Conservation (phyloP, 305 asterid species). For the Fraxinus ornus region DNA sequence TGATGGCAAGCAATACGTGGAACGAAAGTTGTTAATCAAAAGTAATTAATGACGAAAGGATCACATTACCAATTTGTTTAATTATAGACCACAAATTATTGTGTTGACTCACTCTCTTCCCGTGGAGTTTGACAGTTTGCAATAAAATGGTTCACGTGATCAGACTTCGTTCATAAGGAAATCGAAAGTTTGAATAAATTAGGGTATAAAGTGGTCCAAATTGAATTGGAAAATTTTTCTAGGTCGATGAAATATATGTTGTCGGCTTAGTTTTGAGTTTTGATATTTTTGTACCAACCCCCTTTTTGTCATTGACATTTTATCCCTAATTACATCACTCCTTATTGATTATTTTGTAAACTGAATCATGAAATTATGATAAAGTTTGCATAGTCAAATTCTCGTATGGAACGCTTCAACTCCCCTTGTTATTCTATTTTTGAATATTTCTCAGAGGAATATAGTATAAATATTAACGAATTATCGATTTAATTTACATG, state of each 20-base stretch:
- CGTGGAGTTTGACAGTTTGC: conserved; percentile 14
- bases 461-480: no score
- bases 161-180: background rate
- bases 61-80: conserved; percentile 4
- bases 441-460: no score
- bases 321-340: no score
- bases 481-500: no score
- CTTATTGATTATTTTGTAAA: no score
- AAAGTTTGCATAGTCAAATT: no score
- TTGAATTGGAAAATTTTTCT: background rate
- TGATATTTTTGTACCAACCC: background rate
- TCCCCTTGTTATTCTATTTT: no score
- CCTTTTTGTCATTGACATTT: no score
- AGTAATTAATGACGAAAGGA: conserved; percentile 18
- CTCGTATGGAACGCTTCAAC: no score
- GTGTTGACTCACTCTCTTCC: background rate
- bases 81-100: background rate
- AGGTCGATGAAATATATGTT: no score
- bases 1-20: conserved; percentile 20
- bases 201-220: background rate
- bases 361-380: no score
- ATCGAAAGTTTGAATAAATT: background rate
- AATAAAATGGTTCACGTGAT: background rate
- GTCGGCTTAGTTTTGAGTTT: background rate
- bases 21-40: background rate